Conservation (phyloP, 179 eudicot species). For the Monotropa hypopitys region DNA sequence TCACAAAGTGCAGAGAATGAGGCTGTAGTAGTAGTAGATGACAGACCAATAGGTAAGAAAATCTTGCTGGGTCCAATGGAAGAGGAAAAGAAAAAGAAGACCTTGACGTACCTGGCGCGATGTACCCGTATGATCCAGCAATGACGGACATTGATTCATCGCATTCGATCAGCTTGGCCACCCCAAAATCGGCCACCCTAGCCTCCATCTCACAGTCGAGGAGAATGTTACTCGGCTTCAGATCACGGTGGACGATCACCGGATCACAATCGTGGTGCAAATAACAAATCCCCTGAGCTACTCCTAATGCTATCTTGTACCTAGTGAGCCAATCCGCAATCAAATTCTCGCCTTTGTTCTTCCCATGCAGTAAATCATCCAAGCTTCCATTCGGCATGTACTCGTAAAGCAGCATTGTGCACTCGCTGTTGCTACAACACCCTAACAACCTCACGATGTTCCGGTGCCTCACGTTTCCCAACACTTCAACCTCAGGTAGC, state of each 20-base stretch:
- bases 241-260: constrained; percentile 79
- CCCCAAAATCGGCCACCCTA: constrained; percentile 89
- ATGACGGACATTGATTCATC: constrained; percentile 85
- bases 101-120: constrained; percentile 64
- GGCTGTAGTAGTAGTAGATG: too few species aligned
- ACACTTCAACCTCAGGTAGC: constrained; percentile 79
- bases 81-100: constrained; percentile 5
- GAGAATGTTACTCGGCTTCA: constrained; percentile 77
- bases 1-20: not conserved
- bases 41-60: not conserved
- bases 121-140: constrained; percentile 96
- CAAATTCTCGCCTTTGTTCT: constrained; percentile 48
- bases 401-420: constrained; percentile 80
- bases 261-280: constrained; percentile 93
- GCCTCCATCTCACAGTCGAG: constrained; percentile 86
- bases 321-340: constrained; percentile 74
- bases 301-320: constrained; percentile 76
- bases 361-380: constrained; percentile 79
- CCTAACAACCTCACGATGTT: constrained; percentile 81
- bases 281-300: constrained; percentile 89
- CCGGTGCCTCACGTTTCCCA: constrained; percentile 84
- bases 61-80: not conserved
- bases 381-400: constrained; percentile 96
- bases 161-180: constrained; percentile 65
- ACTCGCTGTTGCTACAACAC: constrained; percentile 68